phyloP scores from a whole-genome alignment of 1,139 yeast species.

The Blastobotrys arbuscula region DNA sequence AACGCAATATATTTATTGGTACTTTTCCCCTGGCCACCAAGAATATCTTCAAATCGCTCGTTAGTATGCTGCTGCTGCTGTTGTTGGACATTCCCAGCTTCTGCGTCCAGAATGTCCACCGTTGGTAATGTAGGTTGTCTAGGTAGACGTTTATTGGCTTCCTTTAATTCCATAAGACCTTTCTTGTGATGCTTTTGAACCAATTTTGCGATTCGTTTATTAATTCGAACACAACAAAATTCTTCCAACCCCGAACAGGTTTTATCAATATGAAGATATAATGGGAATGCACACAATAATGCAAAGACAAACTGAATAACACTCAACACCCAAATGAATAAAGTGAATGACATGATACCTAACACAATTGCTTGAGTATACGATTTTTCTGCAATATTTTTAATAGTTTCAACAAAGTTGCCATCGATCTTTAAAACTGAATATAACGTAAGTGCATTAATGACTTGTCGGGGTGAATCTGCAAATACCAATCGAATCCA shows the following conservation, averaged over 20 bases:
- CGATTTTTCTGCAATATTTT: conserved; percentile 54
- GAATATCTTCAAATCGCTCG: conserved; percentile 13
- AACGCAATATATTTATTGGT: conserved; percentile 11
- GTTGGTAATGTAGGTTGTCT: conserved; percentile 24
- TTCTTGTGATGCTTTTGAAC: conserved; percentile 44
- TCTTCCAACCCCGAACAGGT: conserved; percentile 45
- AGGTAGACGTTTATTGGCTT: conserved; percentile 24
- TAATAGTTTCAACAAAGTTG: conserved; percentile 50
- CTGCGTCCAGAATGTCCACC: conserved; percentile 13
- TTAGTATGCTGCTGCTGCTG: not conserved
- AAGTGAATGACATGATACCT: conserved; percentile 70
- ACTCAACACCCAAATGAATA: conserved; percentile 69
- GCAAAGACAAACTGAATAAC: conserved; percentile 57
- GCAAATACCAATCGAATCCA: conserved; percentile 64
- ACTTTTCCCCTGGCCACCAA: conserved; percentile 8
- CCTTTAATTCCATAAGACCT: conserved; percentile 26
- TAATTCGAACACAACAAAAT: conserved; percentile 53
- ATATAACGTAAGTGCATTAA: conserved; percentile 69
- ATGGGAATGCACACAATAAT: conserved; percentile 49
- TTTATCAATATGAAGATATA: conserved; percentile 42
- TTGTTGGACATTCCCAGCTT: not conserved
- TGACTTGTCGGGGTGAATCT: conserved; percentile 84
- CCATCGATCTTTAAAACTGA: conserved; percentile 43
- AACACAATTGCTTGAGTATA: conserved; percentile 62
- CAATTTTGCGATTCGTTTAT: conserved; percentile 47